Conservation (phyloP, 306 rosid species). For the Dalbergia cultrata region DNA sequence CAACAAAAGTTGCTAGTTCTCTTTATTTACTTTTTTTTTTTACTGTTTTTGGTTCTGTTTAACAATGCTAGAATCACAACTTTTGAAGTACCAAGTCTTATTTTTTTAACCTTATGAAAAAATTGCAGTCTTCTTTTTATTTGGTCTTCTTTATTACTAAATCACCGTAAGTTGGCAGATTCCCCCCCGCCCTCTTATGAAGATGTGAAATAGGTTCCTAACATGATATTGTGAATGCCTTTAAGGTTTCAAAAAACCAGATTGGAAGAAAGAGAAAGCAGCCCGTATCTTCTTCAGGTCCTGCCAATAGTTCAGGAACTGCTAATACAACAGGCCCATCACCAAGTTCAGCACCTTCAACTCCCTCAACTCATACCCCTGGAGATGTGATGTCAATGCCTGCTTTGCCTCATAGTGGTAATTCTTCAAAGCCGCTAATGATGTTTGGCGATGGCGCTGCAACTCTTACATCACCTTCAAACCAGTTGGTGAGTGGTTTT, state of each 20-base stretch:
- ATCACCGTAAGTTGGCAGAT: slow-evolving; percentile 21
- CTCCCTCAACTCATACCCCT: slow-evolving; percentile 98
- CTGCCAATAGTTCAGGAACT: slow-evolving; percentile 99
- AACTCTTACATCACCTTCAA: slow-evolving; percentile 90
- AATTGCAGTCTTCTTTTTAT: slow-evolving; percentile 1
- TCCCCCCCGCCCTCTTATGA: no score
- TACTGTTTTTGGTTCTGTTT: neutral
- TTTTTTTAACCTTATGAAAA: slow-evolving; percentile 9
- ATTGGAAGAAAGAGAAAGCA: slow-evolving; percentile 98
- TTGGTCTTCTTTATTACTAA: neutral
- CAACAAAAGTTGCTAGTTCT: neutral
- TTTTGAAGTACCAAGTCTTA: neutral
- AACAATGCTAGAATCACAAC: slow-evolving; percentile 24
- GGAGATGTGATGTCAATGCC: slow-evolving; percentile 99
- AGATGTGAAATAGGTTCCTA: slow-evolving; percentile 50
- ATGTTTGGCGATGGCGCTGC: slow-evolving; percentile 90
- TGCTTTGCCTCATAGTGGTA: slow-evolving; percentile 82
- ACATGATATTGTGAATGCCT: slow-evolving; percentile 53
- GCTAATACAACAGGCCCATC: slow-evolving; percentile 98
- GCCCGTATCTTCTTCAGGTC: slow-evolving; percentile 97
- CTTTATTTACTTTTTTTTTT: neutral
- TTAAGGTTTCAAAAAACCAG: slow-evolving; percentile 93
- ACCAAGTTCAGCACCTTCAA: slow-evolving; percentile 98
- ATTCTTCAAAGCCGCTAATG: slow-evolving; percentile 90
- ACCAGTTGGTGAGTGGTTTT: slow-evolving; percentile 86